These are phyloP conservation scores for Parafenestella ontariensis DNA, from an alignment of 2,329 filamentous ascomycete genomes.

Conservation along the genomic window DNA sequence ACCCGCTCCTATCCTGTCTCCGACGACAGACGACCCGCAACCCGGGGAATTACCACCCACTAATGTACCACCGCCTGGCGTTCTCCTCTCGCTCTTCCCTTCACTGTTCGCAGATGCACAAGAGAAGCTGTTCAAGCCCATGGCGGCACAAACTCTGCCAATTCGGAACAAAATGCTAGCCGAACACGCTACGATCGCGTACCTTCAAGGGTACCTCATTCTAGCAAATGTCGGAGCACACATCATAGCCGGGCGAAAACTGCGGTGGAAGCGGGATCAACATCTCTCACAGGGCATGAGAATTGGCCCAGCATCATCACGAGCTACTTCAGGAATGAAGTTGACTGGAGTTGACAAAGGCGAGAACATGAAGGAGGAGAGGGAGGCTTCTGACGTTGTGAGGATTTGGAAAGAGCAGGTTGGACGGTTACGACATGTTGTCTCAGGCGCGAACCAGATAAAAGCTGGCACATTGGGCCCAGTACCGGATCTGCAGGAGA, in stretches of 20 bases:
- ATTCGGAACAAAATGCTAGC: constrained; percentile 70
- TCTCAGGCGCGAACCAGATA: constrained; percentile 69
- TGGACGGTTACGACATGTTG: constrained; percentile 74
- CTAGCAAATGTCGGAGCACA: constrained; percentile 74
- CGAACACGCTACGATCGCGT: constrained; percentile 67
- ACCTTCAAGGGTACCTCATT: constrained; percentile 69
- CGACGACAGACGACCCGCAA: constrained; percentile 26
- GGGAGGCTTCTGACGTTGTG: constrained; percentile 81
- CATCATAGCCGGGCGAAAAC: constrained; percentile 81
- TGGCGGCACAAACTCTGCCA: constrained; percentile 64
- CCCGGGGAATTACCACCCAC: constrained; percentile 66
- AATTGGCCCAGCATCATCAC: constrained; percentile 76
- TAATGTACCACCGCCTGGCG: constrained; percentile 87
- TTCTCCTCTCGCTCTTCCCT: constrained; percentile 80
- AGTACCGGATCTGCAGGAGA: constrained; percentile 75
- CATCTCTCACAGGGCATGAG: constrained; percentile 86
- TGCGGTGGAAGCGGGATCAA: constrained; percentile 90
- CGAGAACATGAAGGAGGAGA: constrained; percentile 81
- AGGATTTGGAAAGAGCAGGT: constrained; percentile 77
- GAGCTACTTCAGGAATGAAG: constrained; percentile 82
- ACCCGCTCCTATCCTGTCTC: constrained; percentile 31
- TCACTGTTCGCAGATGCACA: constrained; percentile 72
- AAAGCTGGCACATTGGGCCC: constrained; percentile 47
- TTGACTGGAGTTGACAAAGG: constrained; percentile 83
- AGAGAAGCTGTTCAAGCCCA: constrained; percentile 68